Conservation (phyloP, 2,329 filamentous ascomycete genomes). For the Colletotrichum sansevieriae region DNA sequence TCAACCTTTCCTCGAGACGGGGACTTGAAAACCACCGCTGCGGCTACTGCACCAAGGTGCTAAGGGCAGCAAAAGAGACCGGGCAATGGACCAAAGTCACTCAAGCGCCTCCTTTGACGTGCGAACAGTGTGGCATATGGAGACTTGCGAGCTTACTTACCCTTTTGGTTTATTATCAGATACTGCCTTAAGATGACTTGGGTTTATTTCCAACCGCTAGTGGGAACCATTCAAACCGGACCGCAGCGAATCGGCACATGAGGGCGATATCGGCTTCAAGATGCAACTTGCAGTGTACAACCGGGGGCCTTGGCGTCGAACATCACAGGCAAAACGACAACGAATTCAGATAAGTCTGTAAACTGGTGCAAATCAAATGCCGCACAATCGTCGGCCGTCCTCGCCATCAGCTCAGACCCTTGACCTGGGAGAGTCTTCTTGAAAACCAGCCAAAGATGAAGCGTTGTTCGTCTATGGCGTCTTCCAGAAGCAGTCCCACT, state of each 20-base stretch:
- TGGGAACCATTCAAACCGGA: too few relatives aligned
- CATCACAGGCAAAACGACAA: too few relatives aligned
- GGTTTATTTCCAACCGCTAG: neutral
- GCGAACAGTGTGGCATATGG: slow-evolving; percentile 25
- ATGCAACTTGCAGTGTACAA: too few relatives aligned
- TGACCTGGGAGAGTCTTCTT: neutral
- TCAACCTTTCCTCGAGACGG: slow-evolving; percentile 11
- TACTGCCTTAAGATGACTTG: slow-evolving; percentile 1
- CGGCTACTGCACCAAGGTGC: slow-evolving; percentile 7
- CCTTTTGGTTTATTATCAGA: neutral
- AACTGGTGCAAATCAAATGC: too few relatives aligned
- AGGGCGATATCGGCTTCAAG: too few relatives aligned
- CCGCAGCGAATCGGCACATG: too few relatives aligned
- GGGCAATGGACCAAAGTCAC: slow-evolving; percentile 7
- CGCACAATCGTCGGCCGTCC: too few relatives aligned
- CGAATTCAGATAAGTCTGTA: too few relatives aligned
- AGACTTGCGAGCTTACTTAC: neutral
- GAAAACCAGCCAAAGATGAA: neutral
- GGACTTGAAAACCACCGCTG: slow-evolving; percentile 10
- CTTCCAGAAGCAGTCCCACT: slow-evolving; percentile 31
- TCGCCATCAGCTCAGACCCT: too few relatives aligned
- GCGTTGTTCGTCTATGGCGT: slow-evolving; percentile 10
- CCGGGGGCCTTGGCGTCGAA: too few relatives aligned
- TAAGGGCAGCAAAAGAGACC: slow-evolving; percentile 4
- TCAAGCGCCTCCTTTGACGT: slow-evolving; percentile 28